phyloP scores from a whole-genome alignment of 768 basidiomycete genomes.

The Podaxis mareebaensis region DNA sequence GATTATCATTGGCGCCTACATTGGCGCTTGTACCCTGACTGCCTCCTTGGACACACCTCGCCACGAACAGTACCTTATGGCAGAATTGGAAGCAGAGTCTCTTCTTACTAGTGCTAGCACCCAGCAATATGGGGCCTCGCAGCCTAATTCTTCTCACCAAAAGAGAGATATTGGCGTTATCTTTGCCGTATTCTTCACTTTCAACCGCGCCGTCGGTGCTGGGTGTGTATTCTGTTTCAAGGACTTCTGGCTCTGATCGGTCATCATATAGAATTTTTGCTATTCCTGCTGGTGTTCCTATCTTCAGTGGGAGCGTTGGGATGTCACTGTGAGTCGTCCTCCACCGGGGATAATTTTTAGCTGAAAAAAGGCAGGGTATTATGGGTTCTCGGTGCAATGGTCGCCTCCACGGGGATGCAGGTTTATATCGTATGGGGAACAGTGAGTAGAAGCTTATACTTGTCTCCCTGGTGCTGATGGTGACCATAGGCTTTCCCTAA shows the following conservation, averaged over 20 bases:
- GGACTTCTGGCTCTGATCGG: background rate
- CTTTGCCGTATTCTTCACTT: slow-evolving; percentile 36
- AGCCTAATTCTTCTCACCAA: background rate
- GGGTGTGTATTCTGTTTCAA: slow-evolving; percentile 24
- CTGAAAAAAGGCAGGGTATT: slow-evolving; percentile 25
- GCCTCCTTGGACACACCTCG: background rate
- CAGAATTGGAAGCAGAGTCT: background rate
- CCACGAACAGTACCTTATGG: background rate
- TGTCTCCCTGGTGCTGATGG: background rate
- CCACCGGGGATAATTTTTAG: background rate
- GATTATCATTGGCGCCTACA: too few relatives aligned
- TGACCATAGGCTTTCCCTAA: slow-evolving; percentile 45
- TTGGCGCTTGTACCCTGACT: background rate
- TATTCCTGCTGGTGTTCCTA: slow-evolving; percentile 33
- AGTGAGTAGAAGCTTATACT: slow-evolving; percentile 21
- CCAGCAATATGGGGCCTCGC: background rate
- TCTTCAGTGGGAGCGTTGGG: slow-evolving; percentile 34
- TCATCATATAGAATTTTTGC: slow-evolving; percentile 31
- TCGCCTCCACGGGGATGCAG: slow-evolving; percentile 34
- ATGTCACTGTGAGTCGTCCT: slow-evolving; percentile 27
- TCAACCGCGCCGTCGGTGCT: slow-evolving; percentile 39
- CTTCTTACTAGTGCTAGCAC: background rate
- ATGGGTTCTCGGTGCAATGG: slow-evolving; percentile 39
- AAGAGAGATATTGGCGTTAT: slow-evolving; percentile 28
- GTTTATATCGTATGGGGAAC: slow-evolving; percentile 38